Base-by-base conservation (phyloP, 768 basidiomycete genomes). In the Suillus subalutaceus region DNA sequence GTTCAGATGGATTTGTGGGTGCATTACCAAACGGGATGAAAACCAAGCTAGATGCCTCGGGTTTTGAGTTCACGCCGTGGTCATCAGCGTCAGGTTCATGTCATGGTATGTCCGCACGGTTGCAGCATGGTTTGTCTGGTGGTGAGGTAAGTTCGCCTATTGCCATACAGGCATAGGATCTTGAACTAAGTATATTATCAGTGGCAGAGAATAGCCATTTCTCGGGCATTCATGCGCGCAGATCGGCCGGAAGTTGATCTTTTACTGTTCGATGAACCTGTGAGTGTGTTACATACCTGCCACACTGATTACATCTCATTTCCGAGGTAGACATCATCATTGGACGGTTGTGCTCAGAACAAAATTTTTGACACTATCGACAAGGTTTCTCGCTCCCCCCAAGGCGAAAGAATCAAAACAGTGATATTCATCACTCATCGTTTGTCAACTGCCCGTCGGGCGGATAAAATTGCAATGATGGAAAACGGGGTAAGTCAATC, bases 121-220 rank as follows among this genome's bases (percentile, higher is more conserved):
- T 73, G 64, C 83, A 85, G 67, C 89, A 92, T 75, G 91, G 90
- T 52, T 79, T 94, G 62, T 94, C 91, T 15, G 93, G 93, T 50
- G 94, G 94, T 71, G 93, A 96, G 84, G 92, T 92, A 76, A 71
- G 85, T 68, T 32, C 67, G 23, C 50, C 66, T 56, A 53, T 63
- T 62, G 67, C 62, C 65, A 30, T 55, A 67, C 63, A 66, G 63
- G 64, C 69, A 60, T 46, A 35, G 35, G 4, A 35, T 30, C 0
- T 63, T 60, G 38, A 16, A 55, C 30, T 69, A 41, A 75, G 12
- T 64, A 43, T 37, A 66, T 63, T 62, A 66, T 41, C 73, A 94
- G 91, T 94, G 93, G 93, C 93, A 94, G 78, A 82, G 91, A 70
- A 86, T 96, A 65, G 93, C 94, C 20, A 85, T 96, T 59, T 91